Evolutionary conservation across 1,284 basidiomycete species (phyloP), one percentile per base, ranked within the genome.

Genomic region (Malassezia sp.): DNA sequence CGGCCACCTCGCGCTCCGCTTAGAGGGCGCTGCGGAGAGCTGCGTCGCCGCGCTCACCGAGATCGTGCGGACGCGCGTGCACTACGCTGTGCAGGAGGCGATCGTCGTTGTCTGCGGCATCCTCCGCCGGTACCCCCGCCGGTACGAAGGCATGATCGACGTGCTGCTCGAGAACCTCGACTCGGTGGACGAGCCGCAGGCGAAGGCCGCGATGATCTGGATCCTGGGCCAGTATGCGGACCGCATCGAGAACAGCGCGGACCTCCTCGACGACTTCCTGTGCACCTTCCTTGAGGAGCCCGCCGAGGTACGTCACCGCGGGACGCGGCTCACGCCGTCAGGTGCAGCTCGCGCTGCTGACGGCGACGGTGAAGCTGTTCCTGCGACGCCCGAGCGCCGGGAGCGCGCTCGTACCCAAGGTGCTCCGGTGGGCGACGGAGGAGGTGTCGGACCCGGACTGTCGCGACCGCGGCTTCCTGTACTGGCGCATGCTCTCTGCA

Each of bases 81-180:
- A 82, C 38, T 97, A 99, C 70, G 93, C 97, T 41, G 87, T 96
- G 5, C 93, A 97, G 71, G 93, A 99, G 70, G 87, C 88, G 0
- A 78, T 93, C 45, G 91, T 97, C 45, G 91, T 97, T 49, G 91
- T 86, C 74, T 95, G 89, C 73, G 93, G 97, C 70, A 86, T 97
- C 62, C 96, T 99, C 78, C 79, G 93, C 53, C 80, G 89, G 57
- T 97, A 97, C 73, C 93, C 93, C 17, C 88, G 90, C 49, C 84
- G 80, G 71, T 97, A 97, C 71, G 90, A 96, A 73, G 84, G 83
- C 35, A 83, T 97, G 62, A 95, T 97, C 41, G 85, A 86, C 0
- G 85, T 78, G 15, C 75, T 99, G 14, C 97, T 90, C 71, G 82
- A 88, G 66, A 83, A 95, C 70, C 76, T 97, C 27, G 91, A 96